These are phyloP conservation scores for Wickerhamiella parazyma DNA, from an alignment of 805 yeast species.

Conservation along the genomic window DNA sequence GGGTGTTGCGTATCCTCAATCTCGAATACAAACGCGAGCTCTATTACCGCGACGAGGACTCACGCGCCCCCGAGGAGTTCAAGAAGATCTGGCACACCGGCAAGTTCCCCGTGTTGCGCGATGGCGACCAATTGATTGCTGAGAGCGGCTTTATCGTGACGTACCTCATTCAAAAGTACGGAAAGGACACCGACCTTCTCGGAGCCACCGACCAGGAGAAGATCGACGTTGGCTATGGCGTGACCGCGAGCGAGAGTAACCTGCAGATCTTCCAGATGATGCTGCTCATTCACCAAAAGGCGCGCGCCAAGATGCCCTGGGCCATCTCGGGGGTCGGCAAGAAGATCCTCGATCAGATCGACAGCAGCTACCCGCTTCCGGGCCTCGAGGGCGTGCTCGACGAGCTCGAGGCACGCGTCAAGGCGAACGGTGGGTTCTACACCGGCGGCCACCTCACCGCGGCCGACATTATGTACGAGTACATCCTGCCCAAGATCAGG, in stretches of 20 bases:
- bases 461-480: constrained; percentile 41
- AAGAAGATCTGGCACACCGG: constrained; percentile 48
- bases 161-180: constrained; percentile 39
- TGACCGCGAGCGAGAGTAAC: constrained; percentile 51
- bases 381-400: constrained; percentile 32
- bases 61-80: constrained; percentile 37
- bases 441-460: constrained; percentile 47
- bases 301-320: constrained; percentile 14
- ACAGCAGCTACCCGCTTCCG: constrained; percentile 35
- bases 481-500: not conserved
- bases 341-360: constrained; percentile 33
- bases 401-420: constrained; percentile 31
- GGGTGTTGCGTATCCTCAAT: constrained; percentile 50
- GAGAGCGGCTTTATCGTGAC: constrained; percentile 51
- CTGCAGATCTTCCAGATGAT: constrained; percentile 37
- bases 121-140: constrained; percentile 32
- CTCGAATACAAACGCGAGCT: constrained; percentile 41
- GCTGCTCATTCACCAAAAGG: constrained; percentile 27
- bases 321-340: constrained; percentile 26
- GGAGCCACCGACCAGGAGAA: constrained; percentile 31
- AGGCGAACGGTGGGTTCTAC: constrained; percentile 38
- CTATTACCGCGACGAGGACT: constrained; percentile 35
- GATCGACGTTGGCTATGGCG: constrained; percentile 36
- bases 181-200: constrained; percentile 28
- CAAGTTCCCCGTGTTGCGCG: constrained; percentile 46